A percentile compares a stretch with the other conserved stretches of the same genome.
These are phyloP conservation scores for Lyophyllum atratum DNA, from an alignment of 768 basidiomycete species.

Conservation along the genomic window DNA sequence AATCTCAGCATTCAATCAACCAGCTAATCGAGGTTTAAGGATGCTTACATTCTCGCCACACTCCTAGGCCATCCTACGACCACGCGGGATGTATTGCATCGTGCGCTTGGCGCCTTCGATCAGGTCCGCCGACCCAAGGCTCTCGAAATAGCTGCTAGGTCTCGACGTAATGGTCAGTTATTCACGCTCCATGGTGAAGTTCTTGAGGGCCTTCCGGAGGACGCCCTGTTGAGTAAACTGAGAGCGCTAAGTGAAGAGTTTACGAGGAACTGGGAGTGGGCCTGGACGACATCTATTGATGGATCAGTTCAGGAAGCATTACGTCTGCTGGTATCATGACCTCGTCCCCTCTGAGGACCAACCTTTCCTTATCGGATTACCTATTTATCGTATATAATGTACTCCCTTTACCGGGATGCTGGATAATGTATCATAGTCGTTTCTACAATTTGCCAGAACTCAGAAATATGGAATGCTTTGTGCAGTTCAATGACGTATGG, in stretches of 20 bases:
- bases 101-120: conserved; percentile 49
- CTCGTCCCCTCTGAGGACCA: not conserved
- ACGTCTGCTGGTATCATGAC: conserved; percentile 24
- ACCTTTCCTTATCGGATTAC: not conserved
- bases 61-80: conserved; percentile 46
- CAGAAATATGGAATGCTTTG: not conserved
- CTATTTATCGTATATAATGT: not conserved
- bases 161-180: conserved; percentile 43
- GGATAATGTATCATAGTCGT: not conserved
- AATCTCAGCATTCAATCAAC: not conserved
- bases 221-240: conserved; percentile 33
- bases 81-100: conserved; percentile 39
- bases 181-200: conserved; percentile 38
- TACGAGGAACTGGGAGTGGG: conserved; percentile 62
- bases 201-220: conserved; percentile 27
- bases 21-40: conserved; percentile 33
- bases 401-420: not conserved
- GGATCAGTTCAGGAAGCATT: conserved; percentile 40
- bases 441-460: not conserved
- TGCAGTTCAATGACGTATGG: too few relatives aligned
- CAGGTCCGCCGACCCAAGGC: conserved; percentile 49
- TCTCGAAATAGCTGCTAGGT: conserved; percentile 35
- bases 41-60: conserved; percentile 47
- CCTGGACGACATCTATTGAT: conserved; percentile 53
- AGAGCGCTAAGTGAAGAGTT: conserved; percentile 41